These are phyloP conservation scores for Arachis hypogaea DNA, from an alignment of 306 rosid genomes.

Conservation along the genomic window DNA sequence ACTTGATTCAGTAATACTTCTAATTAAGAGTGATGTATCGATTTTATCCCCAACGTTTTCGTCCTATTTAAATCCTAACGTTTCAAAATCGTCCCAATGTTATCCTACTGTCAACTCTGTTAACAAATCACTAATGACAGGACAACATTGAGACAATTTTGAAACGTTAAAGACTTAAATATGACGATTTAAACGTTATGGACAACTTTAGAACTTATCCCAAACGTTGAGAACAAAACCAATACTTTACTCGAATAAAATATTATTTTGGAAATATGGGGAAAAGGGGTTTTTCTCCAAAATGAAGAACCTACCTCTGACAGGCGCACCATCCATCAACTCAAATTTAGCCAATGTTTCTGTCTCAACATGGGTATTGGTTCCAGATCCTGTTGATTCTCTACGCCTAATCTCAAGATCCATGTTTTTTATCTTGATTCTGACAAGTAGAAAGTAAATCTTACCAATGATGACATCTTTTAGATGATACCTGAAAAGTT, in stretches of 20 bases:
- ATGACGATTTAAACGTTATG: too few relatives aligned
- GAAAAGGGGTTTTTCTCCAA: not conserved
- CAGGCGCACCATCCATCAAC: conserved; percentile 99
- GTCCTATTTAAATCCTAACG: too few relatives aligned
- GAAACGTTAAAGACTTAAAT: too few relatives aligned
- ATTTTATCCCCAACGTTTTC: too few relatives aligned
- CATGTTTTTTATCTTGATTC: conserved; percentile 99
- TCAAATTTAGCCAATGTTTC: conserved; percentile 97
- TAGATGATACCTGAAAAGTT: conserved; percentile 81
- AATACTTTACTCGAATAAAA: not conserved
- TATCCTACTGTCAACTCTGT: too few relatives aligned
- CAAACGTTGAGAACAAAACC: too few relatives aligned
- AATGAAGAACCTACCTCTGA: conserved; percentile 68
- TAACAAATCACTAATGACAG: too few relatives aligned
- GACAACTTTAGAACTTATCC: too few relatives aligned
- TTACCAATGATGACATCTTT: conserved; percentile 96
- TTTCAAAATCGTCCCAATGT: too few relatives aligned
- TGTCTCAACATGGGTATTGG: conserved; percentile 97
- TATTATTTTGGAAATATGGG: not conserved
- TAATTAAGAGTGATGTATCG: too few relatives aligned
- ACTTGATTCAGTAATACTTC: too few relatives aligned
- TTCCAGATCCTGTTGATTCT: conserved; percentile 98
- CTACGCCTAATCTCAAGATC: conserved; percentile 97
- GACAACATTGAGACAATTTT: too few relatives aligned
- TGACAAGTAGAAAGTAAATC: conserved; percentile 95